phyloP scores from a whole-genome alignment of 352 stramenopile genomes.

The Globisporangium alternatum region DNA sequence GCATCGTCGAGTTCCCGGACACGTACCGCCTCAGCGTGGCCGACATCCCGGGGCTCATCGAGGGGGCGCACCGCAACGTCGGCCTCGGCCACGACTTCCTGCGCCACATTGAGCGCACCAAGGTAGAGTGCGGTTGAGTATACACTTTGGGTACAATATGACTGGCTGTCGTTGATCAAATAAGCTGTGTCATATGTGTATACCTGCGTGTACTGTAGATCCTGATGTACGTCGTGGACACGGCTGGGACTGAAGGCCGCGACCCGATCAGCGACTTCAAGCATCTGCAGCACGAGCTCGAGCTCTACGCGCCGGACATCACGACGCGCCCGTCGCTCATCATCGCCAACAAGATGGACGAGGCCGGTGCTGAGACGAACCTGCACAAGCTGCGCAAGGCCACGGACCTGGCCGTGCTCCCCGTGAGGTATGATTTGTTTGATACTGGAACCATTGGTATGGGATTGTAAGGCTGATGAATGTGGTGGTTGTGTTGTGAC shows the following conservation, averaged over 20 bases:
- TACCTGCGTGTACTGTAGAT: constrained; percentile 34
- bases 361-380: constrained; percentile 72
- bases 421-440: constrained; percentile 54
- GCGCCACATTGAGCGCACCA: constrained; percentile 97
- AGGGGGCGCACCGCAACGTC: constrained; percentile 92
- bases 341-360: constrained; percentile 91
- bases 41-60: constrained; percentile 88
- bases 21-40: constrained; percentile 90
- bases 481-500: background rate
- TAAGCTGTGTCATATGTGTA: constrained; percentile 1
- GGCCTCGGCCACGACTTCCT: constrained; percentile 99
- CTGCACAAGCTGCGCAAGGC: constrained; percentile 65
- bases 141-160: background rate
- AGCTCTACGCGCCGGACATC: constrained; percentile 86
- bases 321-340: constrained; percentile 83
- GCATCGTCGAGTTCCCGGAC: constrained; percentile 94
- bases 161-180: background rate
- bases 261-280: constrained; percentile 74
- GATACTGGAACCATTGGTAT: background rate
- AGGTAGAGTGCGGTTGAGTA: constrained; percentile 46
- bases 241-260: constrained; percentile 68
- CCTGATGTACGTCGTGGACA: constrained; percentile 86
- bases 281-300: constrained; percentile 81
- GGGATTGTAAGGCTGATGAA: background rate
- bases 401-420: constrained; percentile 74